phyloP scores from a whole-genome alignment of 2,329 filamentous ascomycete genomes.

The Chaetomium sp. region DNA sequence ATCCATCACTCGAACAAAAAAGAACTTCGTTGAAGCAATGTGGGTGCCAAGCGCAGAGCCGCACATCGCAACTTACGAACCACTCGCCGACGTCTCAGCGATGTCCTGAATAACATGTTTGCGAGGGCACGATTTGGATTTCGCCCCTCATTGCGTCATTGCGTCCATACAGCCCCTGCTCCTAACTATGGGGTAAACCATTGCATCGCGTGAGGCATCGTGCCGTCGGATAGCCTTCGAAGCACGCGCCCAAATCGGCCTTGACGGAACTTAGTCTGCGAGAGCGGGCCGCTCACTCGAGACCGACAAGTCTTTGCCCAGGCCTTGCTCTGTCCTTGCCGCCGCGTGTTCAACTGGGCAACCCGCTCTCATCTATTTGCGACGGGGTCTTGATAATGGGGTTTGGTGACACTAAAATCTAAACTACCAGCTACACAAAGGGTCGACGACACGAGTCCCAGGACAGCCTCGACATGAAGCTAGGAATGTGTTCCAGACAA shows the following conservation, averaged over 20 bases:
- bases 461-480: not conserved
- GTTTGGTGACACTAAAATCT: not conserved
- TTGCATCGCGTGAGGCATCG: not conserved
- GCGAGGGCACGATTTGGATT: not conserved
- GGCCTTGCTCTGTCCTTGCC: no score
- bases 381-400: not conserved
- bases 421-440: not conserved
- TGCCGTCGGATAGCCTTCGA: not conserved
- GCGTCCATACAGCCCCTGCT: not conserved
- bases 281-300: not conserved
- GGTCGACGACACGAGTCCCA: not conserved
- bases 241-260: no score
- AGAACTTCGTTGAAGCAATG: not conserved
- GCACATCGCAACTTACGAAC: not conserved
- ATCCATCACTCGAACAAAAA: not conserved
- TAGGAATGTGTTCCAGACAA: not conserved
- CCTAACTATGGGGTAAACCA: not conserved
- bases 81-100: not conserved
- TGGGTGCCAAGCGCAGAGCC: conserved; percentile 24
- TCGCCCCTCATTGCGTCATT: no score
- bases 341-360: not conserved
- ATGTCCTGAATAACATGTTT: not conserved
- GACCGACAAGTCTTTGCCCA: not conserved
- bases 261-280: not conserved
- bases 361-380: conserved; percentile 4